A percentile compares a stretch with the other conserved stretches of the same genome.
Evolutionary conservation across 2,329 filamentous ascomycete genomes (phyloP).

Genomic region (Alternaria postmessia): DNA sequence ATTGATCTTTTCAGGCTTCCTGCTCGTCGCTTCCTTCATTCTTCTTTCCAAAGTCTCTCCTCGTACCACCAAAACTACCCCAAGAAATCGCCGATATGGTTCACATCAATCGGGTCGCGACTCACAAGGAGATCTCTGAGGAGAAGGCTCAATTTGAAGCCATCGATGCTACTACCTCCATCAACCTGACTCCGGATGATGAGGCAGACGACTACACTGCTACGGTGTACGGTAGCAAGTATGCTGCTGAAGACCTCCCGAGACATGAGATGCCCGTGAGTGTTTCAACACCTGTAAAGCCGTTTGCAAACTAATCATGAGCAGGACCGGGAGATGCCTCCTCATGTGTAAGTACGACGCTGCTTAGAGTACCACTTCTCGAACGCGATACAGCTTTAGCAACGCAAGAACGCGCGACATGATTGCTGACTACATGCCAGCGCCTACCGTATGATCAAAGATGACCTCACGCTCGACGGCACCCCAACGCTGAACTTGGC

Average conservation of each 20-base stretch:
- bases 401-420: background rate
- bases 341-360: constrained; percentile 65
- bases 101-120: constrained; percentile 57
- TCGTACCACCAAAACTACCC: background rate
- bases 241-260: constrained; percentile 81
- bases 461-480: constrained; percentile 91
- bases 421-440: constrained; percentile 17
- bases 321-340: constrained; percentile 75
- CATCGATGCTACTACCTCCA: constrained; percentile 24
- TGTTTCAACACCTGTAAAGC: background rate
- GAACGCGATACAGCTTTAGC: background rate
- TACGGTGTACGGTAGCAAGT: constrained; percentile 87
- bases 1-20: background rate
- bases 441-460: constrained; percentile 92
- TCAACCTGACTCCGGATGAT: constrained; percentile 39
- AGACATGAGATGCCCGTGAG: constrained; percentile 84
- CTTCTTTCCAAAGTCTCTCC: background rate
- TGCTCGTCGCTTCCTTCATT: background rate
- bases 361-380: no score
- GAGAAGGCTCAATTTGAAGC: constrained; percentile 29
- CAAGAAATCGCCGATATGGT: constrained; percentile 52
- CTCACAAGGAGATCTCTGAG: constrained; percentile 50
- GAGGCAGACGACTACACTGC: constrained; percentile 68
- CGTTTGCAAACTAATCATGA: constrained; percentile 5
- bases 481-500: constrained; percentile 70